These are phyloP conservation scores for Nemania abortiva DNA, from an alignment of 2,329 filamentous ascomycete species.

Conservation along the genomic window DNA sequence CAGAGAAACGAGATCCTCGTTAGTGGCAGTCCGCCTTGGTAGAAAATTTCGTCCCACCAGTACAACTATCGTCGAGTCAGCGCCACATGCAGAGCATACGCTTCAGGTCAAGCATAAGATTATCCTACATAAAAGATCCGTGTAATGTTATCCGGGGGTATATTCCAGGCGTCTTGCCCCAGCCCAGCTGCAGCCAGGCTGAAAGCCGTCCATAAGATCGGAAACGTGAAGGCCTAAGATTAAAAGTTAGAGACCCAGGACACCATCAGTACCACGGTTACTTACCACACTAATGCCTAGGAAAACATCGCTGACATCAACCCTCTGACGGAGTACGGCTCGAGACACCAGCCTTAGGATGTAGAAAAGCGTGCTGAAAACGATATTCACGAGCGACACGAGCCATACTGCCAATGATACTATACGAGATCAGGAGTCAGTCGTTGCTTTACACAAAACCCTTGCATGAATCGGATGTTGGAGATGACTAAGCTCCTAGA, in stretches of 20 bases:
- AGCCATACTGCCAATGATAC: conserved; percentile 21
- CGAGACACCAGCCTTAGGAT: conserved; percentile 26
- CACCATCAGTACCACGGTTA: neutral
- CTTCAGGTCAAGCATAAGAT: neutral
- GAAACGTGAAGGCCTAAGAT: conserved; percentile 26
- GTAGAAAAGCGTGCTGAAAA: conserved; percentile 30
- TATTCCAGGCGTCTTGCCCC: conserved; percentile 34
- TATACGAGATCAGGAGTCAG: conserved; percentile 15
- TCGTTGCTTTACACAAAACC: neutral
- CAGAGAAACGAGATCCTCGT: conserved; percentile 55
- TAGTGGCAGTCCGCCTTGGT: conserved; percentile 44
- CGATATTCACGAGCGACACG: conserved; percentile 27
- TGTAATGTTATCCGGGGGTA: conserved; percentile 36
- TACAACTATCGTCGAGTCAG: conserved; percentile 27
- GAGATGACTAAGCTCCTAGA: neutral
- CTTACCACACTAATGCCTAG: conserved; percentile 31
- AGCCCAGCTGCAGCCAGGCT: conserved; percentile 15
- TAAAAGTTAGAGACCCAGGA: neutral
- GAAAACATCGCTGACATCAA: conserved; percentile 27
- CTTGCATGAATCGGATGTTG: neutral
- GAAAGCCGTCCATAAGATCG: conserved; percentile 29
- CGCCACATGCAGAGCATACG: neutral
- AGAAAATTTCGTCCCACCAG: conserved; percentile 37
- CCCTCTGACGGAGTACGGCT: conserved; percentile 17
- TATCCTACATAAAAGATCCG: conserved; percentile 31